Percentiles rank a stretch among this genome's conserved stretches.
Conservation (phyloP, 345 rosid genomes). For the Euphorbia tirucalli region DNA sequence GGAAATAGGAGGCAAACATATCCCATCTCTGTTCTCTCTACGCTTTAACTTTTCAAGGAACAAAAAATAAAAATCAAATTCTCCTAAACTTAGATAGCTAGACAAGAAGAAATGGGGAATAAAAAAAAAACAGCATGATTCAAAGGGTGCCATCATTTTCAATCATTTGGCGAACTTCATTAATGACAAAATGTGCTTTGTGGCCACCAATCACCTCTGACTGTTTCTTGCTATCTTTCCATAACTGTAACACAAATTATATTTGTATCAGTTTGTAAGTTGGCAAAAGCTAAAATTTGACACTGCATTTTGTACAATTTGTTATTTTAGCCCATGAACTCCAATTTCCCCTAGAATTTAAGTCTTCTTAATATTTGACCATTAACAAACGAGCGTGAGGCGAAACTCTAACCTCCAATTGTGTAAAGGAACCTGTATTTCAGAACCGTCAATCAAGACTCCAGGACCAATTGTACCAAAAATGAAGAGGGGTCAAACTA, state of each 20-base stretch:
- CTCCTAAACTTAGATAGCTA: not conserved
- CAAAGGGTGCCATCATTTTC: constrained; percentile 39
- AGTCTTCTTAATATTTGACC: no score
- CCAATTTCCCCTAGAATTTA: no score
- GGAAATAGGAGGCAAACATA: not conserved
- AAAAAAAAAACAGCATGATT: constrained; percentile 1
- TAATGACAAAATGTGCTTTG: constrained; percentile 67
- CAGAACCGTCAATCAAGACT: no score
- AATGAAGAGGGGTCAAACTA: no score
- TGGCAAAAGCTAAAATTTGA: no score
- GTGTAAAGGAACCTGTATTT: no score
- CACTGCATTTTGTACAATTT: no score
- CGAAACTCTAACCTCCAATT: no score
- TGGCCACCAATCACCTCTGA: constrained; percentile 84
- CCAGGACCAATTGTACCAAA: no score
- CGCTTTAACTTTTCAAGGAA: not conserved
- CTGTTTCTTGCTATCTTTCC: constrained; percentile 79
- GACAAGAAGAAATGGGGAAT: not conserved
- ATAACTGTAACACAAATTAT: constrained; percentile 53
- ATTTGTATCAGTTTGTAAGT: no score
- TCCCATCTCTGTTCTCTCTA: not conserved
- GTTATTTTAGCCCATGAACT: no score
- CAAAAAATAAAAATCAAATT: not conserved
- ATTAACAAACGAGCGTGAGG: no score
- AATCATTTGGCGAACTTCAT: constrained; percentile 74